Percentiles rank a stretch among this genome's conserved stretches.
These are phyloP conservation scores for Arthrobotrys megalospora DNA, from an alignment of 2,329 filamentous ascomycete species.

Conservation along the genomic window DNA sequence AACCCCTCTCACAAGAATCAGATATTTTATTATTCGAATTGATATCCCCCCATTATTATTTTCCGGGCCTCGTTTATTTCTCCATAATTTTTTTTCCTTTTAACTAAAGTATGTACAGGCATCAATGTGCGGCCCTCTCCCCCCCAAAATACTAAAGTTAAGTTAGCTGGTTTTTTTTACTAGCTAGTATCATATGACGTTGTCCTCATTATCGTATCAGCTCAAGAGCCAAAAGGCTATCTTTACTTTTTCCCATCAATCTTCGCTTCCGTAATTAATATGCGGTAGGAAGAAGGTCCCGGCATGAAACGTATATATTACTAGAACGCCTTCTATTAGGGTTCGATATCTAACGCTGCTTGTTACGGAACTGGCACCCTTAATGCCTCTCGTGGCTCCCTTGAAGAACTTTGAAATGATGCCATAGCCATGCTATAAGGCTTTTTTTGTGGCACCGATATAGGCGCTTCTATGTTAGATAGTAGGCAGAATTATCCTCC, in stretches of 20 bases:
- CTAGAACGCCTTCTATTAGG: slow-evolving; percentile 15
- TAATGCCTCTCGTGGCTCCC: slow-evolving; percentile 18
- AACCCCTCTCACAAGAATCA: slow-evolving; percentile 47
- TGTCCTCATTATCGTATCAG: slow-evolving; percentile 58
- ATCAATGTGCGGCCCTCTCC: not conserved
- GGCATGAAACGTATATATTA: slow-evolving; percentile 46
- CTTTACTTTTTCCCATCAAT: slow-evolving; percentile 13
- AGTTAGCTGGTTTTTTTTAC: not conserved
- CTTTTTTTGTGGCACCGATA: slow-evolving; percentile 16
- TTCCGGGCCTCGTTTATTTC: slow-evolving; percentile 20
- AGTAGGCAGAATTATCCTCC: not conserved
- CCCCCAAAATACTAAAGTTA: not conserved
- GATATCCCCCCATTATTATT: slow-evolving; percentile 20
- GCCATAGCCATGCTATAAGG: slow-evolving; percentile 21
- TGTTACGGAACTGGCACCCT: slow-evolving; percentile 30
- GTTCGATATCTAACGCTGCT: slow-evolving; percentile 34
- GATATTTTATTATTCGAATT: slow-evolving; percentile 11
- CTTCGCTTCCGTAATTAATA: slow-evolving; percentile 27
- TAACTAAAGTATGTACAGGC: slow-evolving; percentile 33
- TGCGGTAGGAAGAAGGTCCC: slow-evolving; percentile 25
- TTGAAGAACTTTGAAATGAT: slow-evolving; percentile 17
- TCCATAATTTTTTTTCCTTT: slow-evolving; percentile 30
- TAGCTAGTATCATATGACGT: slow-evolving; percentile 48
- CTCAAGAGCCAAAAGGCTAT: slow-evolving; percentile 2
- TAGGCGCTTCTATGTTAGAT: not conserved